phyloP scores from a whole-genome alignment of 257 asterid genomes.

The Solanum sparsipilum region DNA sequence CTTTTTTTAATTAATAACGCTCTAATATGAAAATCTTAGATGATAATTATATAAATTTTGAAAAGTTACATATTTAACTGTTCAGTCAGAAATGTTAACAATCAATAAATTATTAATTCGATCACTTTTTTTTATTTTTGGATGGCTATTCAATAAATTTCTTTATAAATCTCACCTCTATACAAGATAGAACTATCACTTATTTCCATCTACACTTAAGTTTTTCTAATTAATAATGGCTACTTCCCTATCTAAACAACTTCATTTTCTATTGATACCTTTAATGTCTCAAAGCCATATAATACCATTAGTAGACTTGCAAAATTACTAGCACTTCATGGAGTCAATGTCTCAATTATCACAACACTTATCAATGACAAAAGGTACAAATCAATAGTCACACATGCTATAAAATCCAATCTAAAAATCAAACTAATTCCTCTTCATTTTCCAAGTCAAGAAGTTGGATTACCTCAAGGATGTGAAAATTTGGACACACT shows the following conservation, averaged over 20 bases:
- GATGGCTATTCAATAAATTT: background rate
- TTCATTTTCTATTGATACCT: conserved; percentile 41
- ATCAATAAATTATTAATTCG: no score
- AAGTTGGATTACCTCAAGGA: conserved; percentile 40
- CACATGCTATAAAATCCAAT: conserved; percentile 18
- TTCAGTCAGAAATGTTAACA: no score
- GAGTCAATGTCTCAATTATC: conserved; percentile 22
- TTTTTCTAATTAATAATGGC: conserved; percentile 13
- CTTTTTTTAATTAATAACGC: no score
- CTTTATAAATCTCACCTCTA: background rate
- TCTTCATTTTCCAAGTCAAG: conserved; percentile 26
- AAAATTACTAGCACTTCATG: conserved; percentile 26
- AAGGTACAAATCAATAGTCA: conserved; percentile 3
- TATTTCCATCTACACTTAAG: background rate
- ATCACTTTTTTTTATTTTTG: no score
- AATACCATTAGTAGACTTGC: conserved; percentile 37
- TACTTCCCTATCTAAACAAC: conserved; percentile 11
- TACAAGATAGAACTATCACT: no score
- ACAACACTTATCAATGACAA: conserved; percentile 26
- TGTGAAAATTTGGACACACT: conserved; percentile 38
- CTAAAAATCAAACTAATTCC: conserved; percentile 9
- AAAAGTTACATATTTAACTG: no score
- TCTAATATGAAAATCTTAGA: no score
- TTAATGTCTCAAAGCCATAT: conserved; percentile 48
- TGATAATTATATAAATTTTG: no score